Base-by-base conservation (phyloP, 768 basidiomycete genomes). In the Pseudohyphozyma bogoriensis region DNA sequence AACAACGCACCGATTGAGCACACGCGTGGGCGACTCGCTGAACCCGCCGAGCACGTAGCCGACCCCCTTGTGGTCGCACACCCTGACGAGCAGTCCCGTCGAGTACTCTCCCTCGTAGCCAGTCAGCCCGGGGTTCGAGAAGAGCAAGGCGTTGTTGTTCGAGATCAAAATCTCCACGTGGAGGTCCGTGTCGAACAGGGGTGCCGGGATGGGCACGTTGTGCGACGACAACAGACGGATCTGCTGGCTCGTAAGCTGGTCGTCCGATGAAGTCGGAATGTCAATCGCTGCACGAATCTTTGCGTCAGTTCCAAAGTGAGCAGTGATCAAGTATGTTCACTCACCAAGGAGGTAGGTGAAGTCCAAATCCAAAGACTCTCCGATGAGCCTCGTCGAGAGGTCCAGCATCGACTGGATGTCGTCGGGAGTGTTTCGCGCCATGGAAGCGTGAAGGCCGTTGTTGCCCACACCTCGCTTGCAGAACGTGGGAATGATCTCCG, bases 351-450 rank as follows among this genome's bases (percentile, higher is more conserved):
- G 15, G 52, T 55, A 62, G 15, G 55, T 24, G 31, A 59, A 66
- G 37, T 66, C 65, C 44, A 66, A 49, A 35, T 62, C 61, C 55
- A 66, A 56, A 7, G 50, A 49, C 31, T 60, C 61, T 55, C 51
- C 55, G 49, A 66, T 51, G 55, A 66, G 65, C 40, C 62, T 54
- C 4, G 61, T 60, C 47, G 65, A 60, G 18, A 66, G 61, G 42
- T 66, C 61, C 58, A 66, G 49, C 6, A 62, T 50, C 12, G 55
- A 37, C 40, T 57, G 33, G n/a, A 59, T n/a, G 10, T 57, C 31
- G 37, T 7, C 2, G 49, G 50, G 37, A 55, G 24, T 13, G 31
- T 12, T 24, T 29, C 50, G 39, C 20, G 24, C 31, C n/a, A n/a
- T n/a, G n/a, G n/a, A n/a, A 3, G 51, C 58, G 24, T 22, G 26